Base-by-base conservation (phyloP, 768 basidiomycete genomes). In the Collybiopsis confluens region DNA sequence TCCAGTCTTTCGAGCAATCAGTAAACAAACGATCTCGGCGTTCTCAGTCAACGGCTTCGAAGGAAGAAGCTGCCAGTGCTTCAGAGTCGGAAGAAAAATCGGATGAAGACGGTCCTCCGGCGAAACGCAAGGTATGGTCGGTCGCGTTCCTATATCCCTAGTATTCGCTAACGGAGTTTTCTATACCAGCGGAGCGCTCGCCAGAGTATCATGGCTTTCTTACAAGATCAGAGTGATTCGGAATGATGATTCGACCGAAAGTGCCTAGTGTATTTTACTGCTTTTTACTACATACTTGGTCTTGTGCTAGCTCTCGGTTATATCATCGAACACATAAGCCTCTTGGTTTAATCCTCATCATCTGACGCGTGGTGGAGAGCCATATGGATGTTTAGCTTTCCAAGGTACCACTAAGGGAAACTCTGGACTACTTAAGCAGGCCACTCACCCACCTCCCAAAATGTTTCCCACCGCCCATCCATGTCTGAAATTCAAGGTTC, bases 201-300 rank as follows among this genome's bases (percentile, higher is more conserved):
- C 18, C 71, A 73, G 54, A 86, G 81, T 55, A 88, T 91, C 47
- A 79, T 78, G 73, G 85, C 83, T 4, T 90, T 90, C 64, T 69
- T 91, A 55, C 75, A 70, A 36, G 85, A 87, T 60, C 85, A 90
- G 61, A 88, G 86, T 59, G 85, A 86, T 35, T 78, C 79, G 18
- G 81, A 83, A n/a, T 79, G 61, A 70, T n/a, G 7, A 15, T 6
- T 8, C 15, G 23, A 20, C 3, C 27, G 27, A 26, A 7, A n/a
- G n/a, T n/a, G n/a, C n/a, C n/a, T n/a, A n/a, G n/a, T n/a, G n/a
- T n/a, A n/a, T n/a, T n/a, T n/a, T n/a, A n/a, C n/a, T n/a, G n/a
- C n/a, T n/a, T n/a, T n/a, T n/a, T n/a, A n/a, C n/a, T n/a, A n/a
- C n/a, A n/a, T n/a, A n/a, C n/a, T n/a, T n/a, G n/a, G n/a, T n/a